phyloP scores from a whole-genome alignment of 495 filamentous ascomycete genomes.

The Lepidopterella palustris region DNA sequence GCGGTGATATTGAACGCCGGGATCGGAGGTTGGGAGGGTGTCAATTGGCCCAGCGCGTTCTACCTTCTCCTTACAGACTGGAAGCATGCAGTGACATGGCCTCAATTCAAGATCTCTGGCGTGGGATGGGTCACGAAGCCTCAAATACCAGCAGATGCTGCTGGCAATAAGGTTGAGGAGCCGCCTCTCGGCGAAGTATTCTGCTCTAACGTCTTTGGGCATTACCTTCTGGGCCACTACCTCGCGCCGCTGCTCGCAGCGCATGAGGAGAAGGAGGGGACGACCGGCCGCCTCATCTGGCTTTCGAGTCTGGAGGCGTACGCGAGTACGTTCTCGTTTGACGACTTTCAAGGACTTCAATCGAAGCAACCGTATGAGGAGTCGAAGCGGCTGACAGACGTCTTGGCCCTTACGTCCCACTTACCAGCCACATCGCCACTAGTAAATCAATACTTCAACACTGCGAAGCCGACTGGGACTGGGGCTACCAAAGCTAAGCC shows the following conservation, averaged over 20 bases:
- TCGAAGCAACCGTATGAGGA: slow-evolving; percentile 66
- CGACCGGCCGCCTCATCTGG: slow-evolving; percentile 69
- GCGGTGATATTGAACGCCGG: slow-evolving; percentile 82
- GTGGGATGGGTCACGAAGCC: slow-evolving; percentile 50
- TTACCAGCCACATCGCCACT: slow-evolving; percentile 57
- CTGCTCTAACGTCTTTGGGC: slow-evolving; percentile 87
- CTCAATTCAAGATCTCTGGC: slow-evolving; percentile 61
- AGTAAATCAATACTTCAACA: slow-evolving; percentile 47
- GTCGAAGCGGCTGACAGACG: slow-evolving; percentile 77
- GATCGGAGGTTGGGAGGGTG: slow-evolving; percentile 74
- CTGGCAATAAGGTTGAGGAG: slow-evolving; percentile 34
- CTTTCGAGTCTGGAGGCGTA: slow-evolving; percentile 70
- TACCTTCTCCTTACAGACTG: slow-evolving; percentile 59
- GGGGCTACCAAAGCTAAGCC: slow-evolving; percentile 40
- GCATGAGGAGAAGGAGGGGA: slow-evolving; percentile 36
- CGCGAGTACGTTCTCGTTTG: slow-evolving; percentile 46
- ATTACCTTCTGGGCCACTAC: slow-evolving; percentile 83
- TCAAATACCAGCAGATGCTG: slow-evolving; percentile 21
- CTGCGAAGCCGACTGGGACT: slow-evolving; percentile 14
- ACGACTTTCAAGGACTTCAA: slow-evolving; percentile 71
- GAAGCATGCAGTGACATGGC: slow-evolving; percentile 66
- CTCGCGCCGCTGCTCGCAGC: slow-evolving; percentile 62
- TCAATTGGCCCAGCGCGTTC: slow-evolving; percentile 61
- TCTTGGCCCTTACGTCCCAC: slow-evolving; percentile 67
- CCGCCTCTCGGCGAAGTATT: slow-evolving; percentile 72